Percentiles rank a stretch among this genome's conserved stretches.
Evolutionary conservation across 73 alveolate genomes (phyloP).

Genomic region (Uronychia binucleata): DNA sequence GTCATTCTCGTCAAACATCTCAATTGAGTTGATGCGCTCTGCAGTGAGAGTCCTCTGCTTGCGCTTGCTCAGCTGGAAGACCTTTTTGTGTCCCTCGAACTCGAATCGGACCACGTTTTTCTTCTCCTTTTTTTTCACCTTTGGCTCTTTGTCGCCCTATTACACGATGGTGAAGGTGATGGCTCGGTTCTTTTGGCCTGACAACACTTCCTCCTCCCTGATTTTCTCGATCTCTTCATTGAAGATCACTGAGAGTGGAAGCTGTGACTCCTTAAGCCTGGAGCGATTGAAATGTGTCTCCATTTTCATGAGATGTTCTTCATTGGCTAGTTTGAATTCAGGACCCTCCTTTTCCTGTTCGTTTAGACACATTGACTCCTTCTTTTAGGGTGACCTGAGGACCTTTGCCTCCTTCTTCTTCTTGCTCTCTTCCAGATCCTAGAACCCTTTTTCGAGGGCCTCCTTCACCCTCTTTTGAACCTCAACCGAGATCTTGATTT

Average conservation of each 20-base stretch:
- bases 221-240: neutral
- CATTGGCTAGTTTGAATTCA: neutral
- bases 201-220: slow-evolving; percentile 1
- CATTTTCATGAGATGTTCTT: slow-evolving; percentile 9
- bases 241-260: neutral
- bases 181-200: neutral
- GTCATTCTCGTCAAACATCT: neutral
- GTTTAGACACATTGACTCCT: neutral
- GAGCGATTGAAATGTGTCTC: neutral
- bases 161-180: neutral
- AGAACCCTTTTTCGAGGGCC: neutral
- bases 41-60: neutral
- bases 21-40: neutral
- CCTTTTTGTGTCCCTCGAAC: slow-evolving; percentile 2
- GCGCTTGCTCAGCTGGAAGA: neutral
- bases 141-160: neutral
- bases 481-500: neutral
- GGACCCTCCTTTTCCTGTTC: neutral
- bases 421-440: neutral
- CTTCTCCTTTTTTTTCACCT: neutral
- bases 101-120: neutral
- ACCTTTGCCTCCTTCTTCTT: neutral
- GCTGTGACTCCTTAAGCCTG: neutral
- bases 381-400: neutral
- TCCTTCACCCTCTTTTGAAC: neutral